Evolutionary conservation across 2,329 filamentous ascomycete species (phyloP), one percentile per base, ranked within the genome.

Genomic region (Paecilomyces sp.): DNA sequence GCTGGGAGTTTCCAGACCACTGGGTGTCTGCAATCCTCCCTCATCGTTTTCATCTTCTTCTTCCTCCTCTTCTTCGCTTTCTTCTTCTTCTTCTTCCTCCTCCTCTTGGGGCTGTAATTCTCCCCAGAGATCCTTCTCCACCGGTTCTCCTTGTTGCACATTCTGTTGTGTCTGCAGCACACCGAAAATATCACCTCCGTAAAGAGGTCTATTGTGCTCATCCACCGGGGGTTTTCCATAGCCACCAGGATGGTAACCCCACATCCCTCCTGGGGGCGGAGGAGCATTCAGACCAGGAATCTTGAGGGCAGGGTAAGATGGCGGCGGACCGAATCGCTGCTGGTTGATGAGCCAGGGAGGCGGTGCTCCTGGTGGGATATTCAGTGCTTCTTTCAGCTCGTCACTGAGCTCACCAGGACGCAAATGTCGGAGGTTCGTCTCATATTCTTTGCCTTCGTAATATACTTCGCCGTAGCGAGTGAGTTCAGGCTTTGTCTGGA

Each of bases 381-480:
- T 94, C 1, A 99, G 83, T 4, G 94, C 93, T 71, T 97, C 93
- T 70, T 91, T 93, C 50, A 97, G 83, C 67, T 91, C 88, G 58
- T 97, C 91, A 66, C 88, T 94, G 55, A 97, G 76, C 67, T 97
- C 92, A 36, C 94, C 94, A 1, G 94, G 91, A 64, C 92, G 87
- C 61, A 97, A 85, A 76, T 97, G 90, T 67, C 90, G 88, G 64
- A 96, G 84, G 72, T 97, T 96, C 0, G 94, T 96, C 76, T 99
- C 94, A 71, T 91, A 94, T 73, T 99, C 94, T 75, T 99, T 99
- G 71, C 94, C 94, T 76, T 99, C 94, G 74, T 97, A 97, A 76
- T 99, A 99, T n/a, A 99, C 92, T 75, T 99, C 94, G 50, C 94
- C 94, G 68, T 96, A 99, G 52, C 92, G 85, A 33, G 94, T 97